Evolutionary conservation across 176 grass and related monocot species (phyloP).

Genomic region (Pontederia paniculata): DNA sequence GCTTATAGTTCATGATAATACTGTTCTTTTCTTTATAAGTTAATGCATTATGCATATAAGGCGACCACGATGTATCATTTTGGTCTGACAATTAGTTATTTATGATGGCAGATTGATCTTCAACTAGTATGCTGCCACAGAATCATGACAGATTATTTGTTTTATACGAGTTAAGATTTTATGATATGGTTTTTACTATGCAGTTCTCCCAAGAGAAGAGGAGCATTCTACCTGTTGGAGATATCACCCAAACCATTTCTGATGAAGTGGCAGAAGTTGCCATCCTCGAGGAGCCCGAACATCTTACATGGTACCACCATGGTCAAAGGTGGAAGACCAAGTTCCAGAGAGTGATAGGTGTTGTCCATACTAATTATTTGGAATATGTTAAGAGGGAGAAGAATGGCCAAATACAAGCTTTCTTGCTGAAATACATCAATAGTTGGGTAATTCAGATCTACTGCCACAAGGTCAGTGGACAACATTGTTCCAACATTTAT

Average conservation of each 20-base stretch:
- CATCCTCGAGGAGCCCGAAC: slow-evolving; percentile 91
- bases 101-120: too few species aligned
- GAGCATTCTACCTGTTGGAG: slow-evolving; percentile 90
- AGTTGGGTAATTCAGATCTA: slow-evolving; percentile 67
- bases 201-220: slow-evolving; percentile 90
- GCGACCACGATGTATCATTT: too few species aligned
- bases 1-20: too few species aligned
- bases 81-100: too few species aligned
- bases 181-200: neutral
- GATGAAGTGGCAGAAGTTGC: slow-evolving; percentile 82
- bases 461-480: slow-evolving; percentile 50
- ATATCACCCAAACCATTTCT: slow-evolving; percentile 71
- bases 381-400: slow-evolving; percentile 96
- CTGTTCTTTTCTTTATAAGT: too few species aligned
- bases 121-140: too few species aligned
- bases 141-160: neutral
- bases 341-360: slow-evolving; percentile 88
- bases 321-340: slow-evolving; percentile 91
- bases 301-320: slow-evolving; percentile 97
- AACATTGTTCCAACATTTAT: too few species aligned
- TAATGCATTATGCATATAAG: too few species aligned
- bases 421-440: slow-evolving; percentile 92
- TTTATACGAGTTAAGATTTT: neutral
- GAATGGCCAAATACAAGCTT: slow-evolving; percentile 75
- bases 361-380: slow-evolving; percentile 93